A percentile compares a stretch with the other conserved stretches of the same genome.
Evolutionary conservation across 306 rosid genomes (phyloP).

Genomic region (Leucaena leucocephala): DNA sequence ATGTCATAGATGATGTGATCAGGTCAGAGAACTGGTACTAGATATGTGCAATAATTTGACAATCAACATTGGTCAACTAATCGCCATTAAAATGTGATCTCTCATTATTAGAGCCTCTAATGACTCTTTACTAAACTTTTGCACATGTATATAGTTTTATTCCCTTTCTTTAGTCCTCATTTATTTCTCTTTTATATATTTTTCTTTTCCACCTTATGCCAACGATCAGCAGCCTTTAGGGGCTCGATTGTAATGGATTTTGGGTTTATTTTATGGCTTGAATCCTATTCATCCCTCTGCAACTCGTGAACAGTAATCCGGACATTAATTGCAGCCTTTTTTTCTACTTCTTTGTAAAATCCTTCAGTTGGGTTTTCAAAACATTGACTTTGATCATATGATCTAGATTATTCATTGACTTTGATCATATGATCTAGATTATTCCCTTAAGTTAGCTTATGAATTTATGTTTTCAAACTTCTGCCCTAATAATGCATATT

Average conservation of each 20-base stretch:
- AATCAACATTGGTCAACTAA: not conserved
- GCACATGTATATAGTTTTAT: not conserved
- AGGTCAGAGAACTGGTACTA: not conserved
- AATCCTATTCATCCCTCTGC: not conserved
- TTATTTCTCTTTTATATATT: not conserved
- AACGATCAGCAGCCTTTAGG: not conserved
- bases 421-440: not conserved
- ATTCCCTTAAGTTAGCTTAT: conserved; percentile 17
- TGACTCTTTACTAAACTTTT: not conserved
- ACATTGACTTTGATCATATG: not conserved
- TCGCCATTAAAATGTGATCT: not conserved
- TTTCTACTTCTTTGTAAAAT: not conserved
- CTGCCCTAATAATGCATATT: conserved; percentile 42
- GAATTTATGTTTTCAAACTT: conserved; percentile 21
- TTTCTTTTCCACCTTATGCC: not conserved
- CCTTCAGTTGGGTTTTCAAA: not conserved
- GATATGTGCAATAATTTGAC: not conserved
- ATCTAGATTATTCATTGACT: conserved; percentile 3
- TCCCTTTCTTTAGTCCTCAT: not conserved
- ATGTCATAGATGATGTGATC: not conserved
- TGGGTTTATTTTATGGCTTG: not conserved
- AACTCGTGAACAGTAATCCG: not conserved
- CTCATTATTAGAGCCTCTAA: not conserved
- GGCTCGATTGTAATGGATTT: not conserved
- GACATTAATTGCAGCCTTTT: not conserved